These are phyloP conservation scores for Ustilago hordei DNA, from an alignment of 1,284 basidiomycete genomes.

Conservation along the genomic window DNA sequence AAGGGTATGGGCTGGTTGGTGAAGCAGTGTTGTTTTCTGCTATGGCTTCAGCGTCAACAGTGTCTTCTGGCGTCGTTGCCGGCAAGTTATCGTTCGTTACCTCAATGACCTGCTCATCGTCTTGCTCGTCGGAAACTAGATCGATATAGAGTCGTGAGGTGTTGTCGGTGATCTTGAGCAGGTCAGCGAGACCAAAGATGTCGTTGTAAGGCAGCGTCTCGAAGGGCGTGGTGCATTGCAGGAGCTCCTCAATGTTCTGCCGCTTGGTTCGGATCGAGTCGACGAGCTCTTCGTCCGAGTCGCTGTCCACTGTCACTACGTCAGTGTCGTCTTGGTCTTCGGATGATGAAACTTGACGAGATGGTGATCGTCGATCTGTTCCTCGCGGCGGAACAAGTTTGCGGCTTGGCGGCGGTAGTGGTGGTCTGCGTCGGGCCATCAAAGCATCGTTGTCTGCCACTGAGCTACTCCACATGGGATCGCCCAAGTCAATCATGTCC, in stretches of 20 bases:
- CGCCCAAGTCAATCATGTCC: slow-evolving; percentile 42
- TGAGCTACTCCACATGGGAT: slow-evolving; percentile 27
- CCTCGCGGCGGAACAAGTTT: not conserved
- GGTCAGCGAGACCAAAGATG: slow-evolving; percentile 40
- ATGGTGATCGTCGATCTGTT: not conserved
- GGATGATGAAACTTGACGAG: slow-evolving; percentile 16
- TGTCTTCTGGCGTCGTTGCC: slow-evolving; percentile 1
- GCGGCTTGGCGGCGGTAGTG: not conserved
- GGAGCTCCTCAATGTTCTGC: slow-evolving; percentile 44
- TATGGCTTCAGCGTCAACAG: slow-evolving; percentile 4
- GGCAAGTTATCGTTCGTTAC: not conserved
- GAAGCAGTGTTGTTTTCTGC: not conserved
- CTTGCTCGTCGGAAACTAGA: slow-evolving; percentile 38
- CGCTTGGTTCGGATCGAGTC: slow-evolving; percentile 34
- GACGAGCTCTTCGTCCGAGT: slow-evolving; percentile 43
- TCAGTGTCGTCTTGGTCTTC: slow-evolving; percentile 38
- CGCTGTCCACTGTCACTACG: slow-evolving; percentile 36
- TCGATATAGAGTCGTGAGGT: slow-evolving; percentile 35
- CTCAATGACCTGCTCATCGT: not conserved
- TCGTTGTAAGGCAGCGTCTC: slow-evolving; percentile 49
- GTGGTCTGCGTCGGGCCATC: not conserved
- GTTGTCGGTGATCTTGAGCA: slow-evolving; percentile 30
- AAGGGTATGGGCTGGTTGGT: slow-evolving; percentile 9
- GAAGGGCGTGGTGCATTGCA: slow-evolving; percentile 39
- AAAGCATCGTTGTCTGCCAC: not conserved